Base-by-base conservation (phyloP, 768 basidiomycete species). In the Amanita jacksonii region DNA sequence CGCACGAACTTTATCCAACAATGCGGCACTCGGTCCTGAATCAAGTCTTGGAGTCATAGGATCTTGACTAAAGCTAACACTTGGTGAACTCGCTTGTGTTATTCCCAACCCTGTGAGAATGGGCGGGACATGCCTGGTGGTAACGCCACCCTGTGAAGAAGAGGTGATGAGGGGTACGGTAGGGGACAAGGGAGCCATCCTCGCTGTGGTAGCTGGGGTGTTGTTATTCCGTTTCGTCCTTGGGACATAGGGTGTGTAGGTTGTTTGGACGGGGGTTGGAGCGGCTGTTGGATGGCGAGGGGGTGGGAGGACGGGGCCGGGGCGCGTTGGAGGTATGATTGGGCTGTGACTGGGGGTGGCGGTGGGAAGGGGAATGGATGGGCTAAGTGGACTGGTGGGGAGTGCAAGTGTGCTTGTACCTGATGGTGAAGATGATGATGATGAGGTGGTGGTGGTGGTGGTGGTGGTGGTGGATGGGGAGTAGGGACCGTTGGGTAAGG, bases 1-100 rank as follows among this genome's bases (percentile, higher is more conserved):
- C n/a, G 89, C 87, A 34, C 90, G 69, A 2, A 96, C 89, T 66
- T 90, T 90, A 55, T 86, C 85, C 52, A 91, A 63, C 49, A 97
- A 57, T 13, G 89, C 87, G 8, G 79, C 77, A 51, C 84, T 86
- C 4, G 83, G 85, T 0, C 72, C 72, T 3, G 61, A 53, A 50
- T 68, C 60, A 43, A 70, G 68, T 13, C 58, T 50, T 8, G 48
- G 51, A 5, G 49, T 41, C 7, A 54, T 53, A 2, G 52, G 48
- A 10, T 47, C 50, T n/a, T n/a, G n/a, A n/a, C n/a, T n/a, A n/a
- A n/a, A n/a, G n/a, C n/a, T n/a, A n/a, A n/a, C n/a, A n/a, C n/a
- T n/a, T n/a, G n/a, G n/a, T n/a, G n/a, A n/a, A n/a, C n/a, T n/a
- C n/a, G n/a, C n/a, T n/a, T n/a, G n/a, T n/a, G n/a, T n/a, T n/a